Base-by-base conservation (phyloP, 192 early-diverging fungal species). In the Mortierella alpina region DNA sequence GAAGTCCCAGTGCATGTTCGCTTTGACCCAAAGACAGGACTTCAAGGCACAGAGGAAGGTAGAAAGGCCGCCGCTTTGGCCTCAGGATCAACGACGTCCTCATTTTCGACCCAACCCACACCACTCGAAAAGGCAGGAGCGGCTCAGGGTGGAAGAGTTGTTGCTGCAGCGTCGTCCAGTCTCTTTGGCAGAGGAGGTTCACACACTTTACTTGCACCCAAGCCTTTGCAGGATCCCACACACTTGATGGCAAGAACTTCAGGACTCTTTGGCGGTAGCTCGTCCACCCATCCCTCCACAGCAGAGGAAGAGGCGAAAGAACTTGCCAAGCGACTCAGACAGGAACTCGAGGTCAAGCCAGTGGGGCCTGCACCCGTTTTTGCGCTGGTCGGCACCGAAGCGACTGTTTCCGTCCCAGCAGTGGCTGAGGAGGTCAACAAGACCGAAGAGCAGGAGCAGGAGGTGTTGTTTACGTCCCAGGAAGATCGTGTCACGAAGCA, bases 11-110 rank as follows among this genome's bases (percentile, higher is more conserved):
- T 64, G 1, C 77, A 80, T 63, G 66, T 80, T 13, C 77, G 77
- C 4, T 80, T 80, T 31, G 70, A 80, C 49, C 70, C 77, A 13
- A 64, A 59, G 53, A 80, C 77, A n/a, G 77, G 77, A 53, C 64
- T 80, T 6, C 77, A 80, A n/a, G 57, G 51, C 56, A 72, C 70
- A 13, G 64, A 68, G 5, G 69, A 72, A 48, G 49, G 2, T 12
- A 63, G 44, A 4, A 48, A 57, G 46, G 54, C 56, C n/a, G 47
- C 50, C 9, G 31, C 45, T n/a, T 20, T 52, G 9, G 13, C 1
- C 6, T 15, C 57, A 13, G 39, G 18, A 65, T 9, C 13, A n/a
- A 52, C 53, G 50, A 12, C 47, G 3, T 47, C 62, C 4, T 15
- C 61, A 18, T 40, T 54, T 14, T 50, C 68, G 14, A 11, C n/a